These are phyloP conservation scores for Candida chauliodis DNA, from an alignment of 805 yeast species.

Conservation along the genomic window DNA sequence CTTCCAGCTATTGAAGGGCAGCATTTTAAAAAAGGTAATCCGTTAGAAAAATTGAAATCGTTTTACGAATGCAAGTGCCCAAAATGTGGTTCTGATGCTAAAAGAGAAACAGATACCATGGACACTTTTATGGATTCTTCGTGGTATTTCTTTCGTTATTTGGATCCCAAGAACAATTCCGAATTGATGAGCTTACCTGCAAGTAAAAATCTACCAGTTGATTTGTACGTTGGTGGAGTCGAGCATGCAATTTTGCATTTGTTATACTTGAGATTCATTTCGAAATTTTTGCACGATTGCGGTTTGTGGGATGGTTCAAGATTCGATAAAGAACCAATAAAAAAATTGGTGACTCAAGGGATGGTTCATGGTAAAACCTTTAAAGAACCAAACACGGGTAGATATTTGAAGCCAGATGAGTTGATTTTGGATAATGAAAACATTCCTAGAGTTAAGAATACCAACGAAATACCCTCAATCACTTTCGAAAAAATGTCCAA, in stretches of 20 bases:
- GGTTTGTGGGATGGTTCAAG: conserved; percentile 67
- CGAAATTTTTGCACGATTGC: conserved; percentile 68
- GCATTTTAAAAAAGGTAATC: conserved; percentile 60
- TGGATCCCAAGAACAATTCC: conserved; percentile 62
- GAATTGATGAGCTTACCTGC: conserved; percentile 45
- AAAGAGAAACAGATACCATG: conserved; percentile 96
- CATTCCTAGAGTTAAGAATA: conserved; percentile 44
- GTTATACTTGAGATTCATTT: conserved; percentile 78
- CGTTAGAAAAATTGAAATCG: conserved; percentile 56
- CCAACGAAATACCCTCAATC: conserved; percentile 51
- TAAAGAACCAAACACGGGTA: conserved; percentile 65
- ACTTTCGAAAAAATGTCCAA: conserved; percentile 94
- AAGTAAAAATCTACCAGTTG: conserved; percentile 68
- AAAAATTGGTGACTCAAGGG: conserved; percentile 83
- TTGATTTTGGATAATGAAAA: conserved; percentile 41
- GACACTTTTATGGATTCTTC: conserved; percentile 98
- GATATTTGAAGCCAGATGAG: conserved; percentile 79
- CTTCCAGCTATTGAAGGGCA: conserved; percentile 63
- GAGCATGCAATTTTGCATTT: conserved; percentile 96
- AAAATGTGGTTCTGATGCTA: conserved; percentile 55
- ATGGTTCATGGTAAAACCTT: conserved; percentile 96
- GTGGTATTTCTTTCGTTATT: conserved; percentile 88
- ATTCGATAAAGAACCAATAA: conserved; percentile 74
- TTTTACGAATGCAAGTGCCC: conserved; percentile 82
- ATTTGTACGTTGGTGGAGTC: conserved; percentile 89